Percentiles rank a stretch among this genome's conserved stretches.
These are phyloP conservation scores for Raddia distichophylla DNA, from an alignment of 176 grass and related monocot species.

Conservation along the genomic window DNA sequence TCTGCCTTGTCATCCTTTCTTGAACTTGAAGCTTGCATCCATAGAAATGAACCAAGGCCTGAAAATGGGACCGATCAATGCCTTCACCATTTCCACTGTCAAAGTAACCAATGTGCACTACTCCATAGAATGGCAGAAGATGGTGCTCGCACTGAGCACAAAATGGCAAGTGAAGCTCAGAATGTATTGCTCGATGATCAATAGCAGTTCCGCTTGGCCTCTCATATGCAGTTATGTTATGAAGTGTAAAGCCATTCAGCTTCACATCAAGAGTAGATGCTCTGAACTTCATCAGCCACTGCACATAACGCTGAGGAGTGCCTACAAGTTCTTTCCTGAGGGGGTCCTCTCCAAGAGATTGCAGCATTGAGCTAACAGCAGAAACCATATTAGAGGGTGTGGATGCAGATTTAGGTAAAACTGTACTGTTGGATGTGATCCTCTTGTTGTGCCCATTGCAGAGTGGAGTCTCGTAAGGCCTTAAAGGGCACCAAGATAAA, in stretches of 20 bases:
- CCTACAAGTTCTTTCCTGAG: constrained; percentile 75
- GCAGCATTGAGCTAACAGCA: constrained; percentile 65
- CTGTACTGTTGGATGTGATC: constrained; percentile 38
- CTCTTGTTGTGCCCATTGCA: constrained; percentile 52
- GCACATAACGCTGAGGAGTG: constrained; percentile 76
- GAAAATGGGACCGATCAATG: constrained; percentile 64
- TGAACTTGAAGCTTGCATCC: constrained; percentile 98
- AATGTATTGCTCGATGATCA: constrained; percentile 54
- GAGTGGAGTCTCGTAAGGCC: constrained; percentile 42
- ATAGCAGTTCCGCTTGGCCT: constrained; percentile 34
- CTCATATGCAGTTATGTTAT: constrained; percentile 31
- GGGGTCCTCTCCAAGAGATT: constrained; percentile 80
- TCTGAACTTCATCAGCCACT: constrained; percentile 89
- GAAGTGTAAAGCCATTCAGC: constrained; percentile 47
- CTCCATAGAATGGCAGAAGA: constrained; percentile 90
- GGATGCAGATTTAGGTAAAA: constrained; percentile 32
- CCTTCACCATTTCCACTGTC: constrained; percentile 34
- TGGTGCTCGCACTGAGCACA: constrained; percentile 95
- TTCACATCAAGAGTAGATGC: constrained; percentile 57
- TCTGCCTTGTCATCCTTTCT: constrained; percentile 96
- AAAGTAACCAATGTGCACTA: constrained; percentile 78
- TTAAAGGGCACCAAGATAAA: constrained; percentile 76
- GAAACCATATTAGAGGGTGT: constrained; percentile 70
- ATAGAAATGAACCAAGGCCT: constrained; percentile 74
- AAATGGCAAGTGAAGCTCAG: constrained; percentile 71